Conservation (phyloP, 179 eudicot species). For the Monotropa hypopitys region DNA sequence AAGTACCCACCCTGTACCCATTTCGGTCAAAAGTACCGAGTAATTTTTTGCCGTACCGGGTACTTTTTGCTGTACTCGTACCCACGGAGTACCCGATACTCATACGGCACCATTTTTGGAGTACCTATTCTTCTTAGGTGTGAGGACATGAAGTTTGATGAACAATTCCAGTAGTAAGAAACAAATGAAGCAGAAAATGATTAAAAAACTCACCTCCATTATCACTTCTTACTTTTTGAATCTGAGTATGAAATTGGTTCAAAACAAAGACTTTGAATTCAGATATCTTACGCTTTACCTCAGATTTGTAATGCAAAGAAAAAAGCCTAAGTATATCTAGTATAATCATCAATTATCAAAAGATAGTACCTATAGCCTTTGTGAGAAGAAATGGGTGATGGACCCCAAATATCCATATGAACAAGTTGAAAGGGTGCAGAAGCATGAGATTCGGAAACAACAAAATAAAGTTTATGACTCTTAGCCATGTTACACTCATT, state of each 20-base stretch:
- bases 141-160: background rate
- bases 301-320: background rate
- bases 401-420: background rate
- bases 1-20: too few species aligned
- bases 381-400: background rate
- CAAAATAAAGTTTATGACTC: background rate
- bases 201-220: background rate
- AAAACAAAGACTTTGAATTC: background rate
- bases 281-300: background rate
- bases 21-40: too few species aligned
- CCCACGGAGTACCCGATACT: too few species aligned
- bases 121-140: too few species aligned
- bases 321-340: background rate
- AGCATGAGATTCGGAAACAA: background rate
- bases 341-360: background rate
- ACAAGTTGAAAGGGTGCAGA: background rate
- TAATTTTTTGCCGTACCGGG: too few species aligned
- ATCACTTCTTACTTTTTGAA: background rate
- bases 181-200: background rate
- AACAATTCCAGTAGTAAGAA: background rate
- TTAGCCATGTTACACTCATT: background rate
- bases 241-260: background rate
- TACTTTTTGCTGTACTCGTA: too few species aligned
- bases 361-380: background rate
- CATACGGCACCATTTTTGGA: too few species aligned